phyloP scores from a whole-genome alignment of 2,329 filamentous ascomycete species.

The Aurifilum marmelostoma region DNA sequence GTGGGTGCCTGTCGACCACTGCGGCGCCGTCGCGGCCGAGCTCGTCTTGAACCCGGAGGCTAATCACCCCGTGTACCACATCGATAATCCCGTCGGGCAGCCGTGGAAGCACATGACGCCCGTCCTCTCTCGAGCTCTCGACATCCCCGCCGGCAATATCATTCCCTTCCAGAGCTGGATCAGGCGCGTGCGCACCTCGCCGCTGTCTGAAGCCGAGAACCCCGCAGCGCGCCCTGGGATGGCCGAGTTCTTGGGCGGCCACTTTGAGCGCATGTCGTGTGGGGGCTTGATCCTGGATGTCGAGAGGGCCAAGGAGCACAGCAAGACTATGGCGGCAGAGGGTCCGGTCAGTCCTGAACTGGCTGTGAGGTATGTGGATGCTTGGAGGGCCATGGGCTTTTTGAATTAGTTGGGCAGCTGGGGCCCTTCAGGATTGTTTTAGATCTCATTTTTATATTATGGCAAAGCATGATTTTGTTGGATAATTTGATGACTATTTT shows the following conservation, averaged over 20 bases:
- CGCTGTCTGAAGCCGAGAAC: conserved; percentile 31
- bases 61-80: conserved; percentile 9
- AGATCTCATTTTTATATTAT: too few species aligned
- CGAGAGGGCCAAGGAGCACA: conserved; percentile 33
- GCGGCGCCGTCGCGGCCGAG: conserved; percentile 36
- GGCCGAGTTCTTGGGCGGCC: conserved; percentile 35
- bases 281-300: conserved; percentile 37
- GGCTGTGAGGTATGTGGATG: neutral
- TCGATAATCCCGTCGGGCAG: conserved; percentile 19
- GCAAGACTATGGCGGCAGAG: conserved; percentile 1
- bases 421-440: too few species aligned
- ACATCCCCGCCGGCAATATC: conserved; percentile 30
- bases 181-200: conserved; percentile 32
- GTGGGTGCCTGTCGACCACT: conserved; percentile 51
- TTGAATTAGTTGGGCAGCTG: too few species aligned
- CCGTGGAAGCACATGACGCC: conserved; percentile 6
- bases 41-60: conserved; percentile 28
- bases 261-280: conserved; percentile 38
- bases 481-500: too few species aligned
- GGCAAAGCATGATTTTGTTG: too few species aligned
- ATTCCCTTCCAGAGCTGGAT: conserved; percentile 37
- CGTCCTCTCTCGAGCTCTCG: conserved; percentile 25
- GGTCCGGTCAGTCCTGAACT: neutral
- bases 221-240: conserved; percentile 32
- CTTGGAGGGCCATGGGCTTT: neutral